These are phyloP conservation scores for Hanseniaspora sp. DNA, from an alignment of 1,139 yeast species.

Conservation along the genomic window DNA sequence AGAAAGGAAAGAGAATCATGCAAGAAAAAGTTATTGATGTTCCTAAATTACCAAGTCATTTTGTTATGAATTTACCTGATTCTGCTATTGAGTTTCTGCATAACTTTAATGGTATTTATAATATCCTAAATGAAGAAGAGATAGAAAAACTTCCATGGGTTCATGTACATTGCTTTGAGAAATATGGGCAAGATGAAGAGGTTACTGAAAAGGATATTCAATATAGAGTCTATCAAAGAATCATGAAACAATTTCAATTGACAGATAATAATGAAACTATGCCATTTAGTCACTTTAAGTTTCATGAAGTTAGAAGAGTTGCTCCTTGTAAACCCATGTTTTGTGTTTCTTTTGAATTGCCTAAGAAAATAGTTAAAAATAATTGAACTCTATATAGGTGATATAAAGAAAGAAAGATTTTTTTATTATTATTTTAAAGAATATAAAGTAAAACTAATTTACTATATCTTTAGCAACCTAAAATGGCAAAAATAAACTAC, in stretches of 20 bases:
- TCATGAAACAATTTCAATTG: constrained; percentile 42
- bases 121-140: constrained; percentile 22
- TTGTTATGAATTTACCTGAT: constrained; percentile 93
- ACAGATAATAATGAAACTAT: constrained; percentile 34
- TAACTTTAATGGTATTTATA: constrained; percentile 61
- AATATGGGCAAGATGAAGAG: constrained; percentile 53
- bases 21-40: constrained; percentile 32
- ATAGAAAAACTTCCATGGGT: constrained; percentile 59
- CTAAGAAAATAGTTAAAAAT: constrained; percentile 48
- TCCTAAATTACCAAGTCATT: constrained; percentile 58
- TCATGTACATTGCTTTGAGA: constrained; percentile 89
- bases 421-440: neutral
- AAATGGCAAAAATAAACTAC: neutral
- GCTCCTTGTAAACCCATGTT: constrained; percentile 97
- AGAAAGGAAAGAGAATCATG: constrained; percentile 19
- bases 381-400: neutral
- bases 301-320: constrained; percentile 83
- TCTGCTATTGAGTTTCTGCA: constrained; percentile 78
- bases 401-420: neutral
- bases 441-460: too few relatives aligned
- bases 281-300: constrained; percentile 37
- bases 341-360: constrained; percentile 71
- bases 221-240: constrained; percentile 48
- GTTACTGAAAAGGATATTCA: constrained; percentile 58
- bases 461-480: neutral